A percentile compares a stretch with the other conserved stretches of the same genome.
These are phyloP conservation scores for Eleusine coracana DNA, from an alignment of 176 grass and related monocot species.

Conservation along the genomic window DNA sequence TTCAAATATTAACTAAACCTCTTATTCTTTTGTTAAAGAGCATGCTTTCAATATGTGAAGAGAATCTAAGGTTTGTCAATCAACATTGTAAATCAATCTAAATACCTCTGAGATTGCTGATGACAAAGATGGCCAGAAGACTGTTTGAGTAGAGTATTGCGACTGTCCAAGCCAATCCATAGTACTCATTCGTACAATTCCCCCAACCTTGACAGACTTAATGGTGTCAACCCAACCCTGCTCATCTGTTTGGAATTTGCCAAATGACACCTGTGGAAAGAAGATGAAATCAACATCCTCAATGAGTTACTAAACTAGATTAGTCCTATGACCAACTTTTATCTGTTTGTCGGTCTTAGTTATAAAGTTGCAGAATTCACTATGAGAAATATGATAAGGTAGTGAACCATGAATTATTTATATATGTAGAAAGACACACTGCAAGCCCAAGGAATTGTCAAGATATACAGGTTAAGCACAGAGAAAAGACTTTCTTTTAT, in stretches of 20 bases:
- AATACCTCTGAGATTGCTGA: conserved; percentile 86
- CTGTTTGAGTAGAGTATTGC: conserved; percentile 59
- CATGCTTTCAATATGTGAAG: neutral
- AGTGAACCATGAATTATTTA: neutral
- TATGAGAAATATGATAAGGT: neutral
- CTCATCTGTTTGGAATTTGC: conserved; percentile 88
- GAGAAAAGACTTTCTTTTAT: too few relatives aligned
- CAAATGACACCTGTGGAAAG: conserved; percentile 71
- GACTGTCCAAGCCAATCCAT: conserved; percentile 98
- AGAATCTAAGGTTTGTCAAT: neutral
- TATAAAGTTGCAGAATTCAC: neutral
- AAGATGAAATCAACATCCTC: conserved; percentile 28
- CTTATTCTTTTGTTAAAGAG: neutral
- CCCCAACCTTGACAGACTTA: conserved; percentile 72
- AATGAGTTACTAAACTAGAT: neutral
- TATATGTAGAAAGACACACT: too few relatives aligned
- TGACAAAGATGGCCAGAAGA: conserved; percentile 79
- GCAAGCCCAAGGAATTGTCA: neutral
- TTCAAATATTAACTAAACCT: too few relatives aligned
- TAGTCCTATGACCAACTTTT: neutral
- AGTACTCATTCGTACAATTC: conserved; percentile 72
- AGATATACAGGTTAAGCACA: neutral
- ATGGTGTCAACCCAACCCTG: conserved; percentile 89
- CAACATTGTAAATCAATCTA: neutral
- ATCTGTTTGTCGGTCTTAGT: neutral